Base-by-base conservation (phyloP, 495 filamentous ascomycete species). In the Hapsidospora chrysogenum region DNA sequence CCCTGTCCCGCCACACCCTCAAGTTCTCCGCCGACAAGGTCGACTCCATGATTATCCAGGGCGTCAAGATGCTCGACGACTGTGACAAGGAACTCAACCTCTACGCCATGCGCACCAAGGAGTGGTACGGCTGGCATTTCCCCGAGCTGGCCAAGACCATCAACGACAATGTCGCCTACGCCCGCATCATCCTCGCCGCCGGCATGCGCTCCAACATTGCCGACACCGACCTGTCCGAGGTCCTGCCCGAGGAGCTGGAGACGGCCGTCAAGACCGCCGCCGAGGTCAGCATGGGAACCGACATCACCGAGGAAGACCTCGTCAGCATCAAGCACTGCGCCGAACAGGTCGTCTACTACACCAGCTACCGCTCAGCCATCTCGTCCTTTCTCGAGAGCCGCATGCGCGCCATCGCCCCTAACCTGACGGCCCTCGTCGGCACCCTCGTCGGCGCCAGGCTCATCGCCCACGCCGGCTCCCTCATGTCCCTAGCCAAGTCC, bases 61-160 rank as follows among this genome's bases (percentile, higher is more conserved):
- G 89, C 37, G 92, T 97, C 47, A 76, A 76, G 17, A 74, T 94
- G 31, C 66, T 99, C 16, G 89, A 99, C 54, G 89, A 96, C 44
- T 61, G 96, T 27, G 89, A 99, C 65, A 99, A 99, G 67, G 92
- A 99, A 56, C 63, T 99, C 33, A 99, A 99, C 61, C 87, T 77
- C 43, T 95, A 93, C 49, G 92, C 89, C 45, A 99, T 99, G 89
- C 68, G 89, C 51, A 85, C 95, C 34, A 95, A 94, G 74, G 89
- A 99, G 58, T 99, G 89, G 89, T 99, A 99, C 48, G 89, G 89
- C 38, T 99, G 89, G 89, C 92, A 96, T 61, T 99, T 96, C 65
- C 89, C 89, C 16, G 89, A 99, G 61, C 70, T 99, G 70, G 85
- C 79, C 40, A 80, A 81, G 54, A 95, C 96, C 51, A 70, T 99